Evolutionary conservation across 305 asterid genomes (phyloP), one percentile per base, ranked within the genome.

Genomic region (Petunia hybrid): DNA sequence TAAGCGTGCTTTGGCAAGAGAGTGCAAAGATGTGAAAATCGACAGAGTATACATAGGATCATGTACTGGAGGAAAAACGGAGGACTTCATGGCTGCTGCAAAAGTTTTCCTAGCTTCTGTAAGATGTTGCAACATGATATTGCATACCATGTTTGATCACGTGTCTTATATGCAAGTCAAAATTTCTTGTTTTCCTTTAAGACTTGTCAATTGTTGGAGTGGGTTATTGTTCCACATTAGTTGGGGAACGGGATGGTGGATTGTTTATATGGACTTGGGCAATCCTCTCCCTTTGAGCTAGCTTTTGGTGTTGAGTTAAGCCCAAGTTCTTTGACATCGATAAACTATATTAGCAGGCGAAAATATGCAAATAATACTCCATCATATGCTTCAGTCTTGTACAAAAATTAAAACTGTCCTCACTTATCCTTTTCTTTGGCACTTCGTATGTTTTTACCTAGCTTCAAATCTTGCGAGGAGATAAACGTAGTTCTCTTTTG

Each of bases 41-140:
- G 98, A 93, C 85, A 86, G 97, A 86, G 98, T 92, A 12, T 94
- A 91, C 70, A 93, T 93, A 68, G 99, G 99, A 80, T 95, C 98
- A 73, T 95, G 98, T 85, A 92, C 97, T 57, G 98, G 99, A 87
- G 98, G 99, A 56, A 92, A 95, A 90, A 93, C 95, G 10, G 99
- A 95, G 87, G 99, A 95, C 85, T 95, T 93, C 84, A 89, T 95
- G 97, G 97, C 95, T 78, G 98, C 98, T 80, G 99, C 99, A 36
- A 95, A 87, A 93, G 89, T 95, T 73, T 90, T 95, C 69, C 92
- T 89, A 75, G 94, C 95, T 82, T 86, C 95, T 79, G 98, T 95
- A 92, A 77, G 89, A 16, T 8, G 64, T 16, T 41, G 31, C 57
- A 10, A 9, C 57, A 12, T 9, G 4, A 51, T 51, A 13, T 8